A percentile compares a stretch with the other conserved stretches of the same genome.
These are phyloP conservation scores for Knufia petricola DNA, from an alignment of 2,329 filamentous ascomycete species.

Conservation along the genomic window DNA sequence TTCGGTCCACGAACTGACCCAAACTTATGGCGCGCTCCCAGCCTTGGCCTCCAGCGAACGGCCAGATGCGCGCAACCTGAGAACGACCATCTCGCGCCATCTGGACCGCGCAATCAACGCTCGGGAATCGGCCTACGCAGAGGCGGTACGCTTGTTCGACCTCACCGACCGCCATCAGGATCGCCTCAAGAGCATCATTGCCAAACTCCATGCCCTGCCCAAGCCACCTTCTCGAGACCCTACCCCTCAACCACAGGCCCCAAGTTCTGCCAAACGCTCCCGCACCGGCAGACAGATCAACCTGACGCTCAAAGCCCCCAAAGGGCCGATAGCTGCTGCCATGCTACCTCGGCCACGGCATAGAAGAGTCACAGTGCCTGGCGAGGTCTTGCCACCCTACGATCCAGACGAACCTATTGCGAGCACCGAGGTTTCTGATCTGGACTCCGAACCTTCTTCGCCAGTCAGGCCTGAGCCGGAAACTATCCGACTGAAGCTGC, in stretches of 20 bases:
- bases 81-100: constrained; percentile 47
- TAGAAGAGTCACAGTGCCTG: constrained; percentile 29
- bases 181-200: constrained; percentile 49
- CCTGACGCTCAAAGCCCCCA: constrained; percentile 30
- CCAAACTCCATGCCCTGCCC: constrained; percentile 53
- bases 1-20: constrained; percentile 34
- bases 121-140: constrained; percentile 47
- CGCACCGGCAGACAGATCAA: constrained; percentile 32
- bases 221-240: constrained; percentile 52
- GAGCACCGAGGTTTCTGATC: constrained; percentile 38
- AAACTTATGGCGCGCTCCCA: constrained; percentile 41
- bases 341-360: constrained; percentile 29
- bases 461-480: constrained; percentile 18
- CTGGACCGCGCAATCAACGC: constrained; percentile 46
- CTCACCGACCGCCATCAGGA: constrained; percentile 49
- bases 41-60: constrained; percentile 38
- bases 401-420: constrained; percentile 38
- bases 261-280: constrained; percentile 33
- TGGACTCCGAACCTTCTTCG: constrained; percentile 28
- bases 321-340: constrained; percentile 17
- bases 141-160: constrained; percentile 48
- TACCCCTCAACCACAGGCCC: constrained; percentile 35
- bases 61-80: constrained; percentile 44
- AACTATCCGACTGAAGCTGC: constrained; percentile 30
- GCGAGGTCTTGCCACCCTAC: constrained; percentile 29